Evolutionary conservation across 1,139 yeast genomes (phyloP).

Genomic region (Blastobotrys buckinghamii): DNA sequence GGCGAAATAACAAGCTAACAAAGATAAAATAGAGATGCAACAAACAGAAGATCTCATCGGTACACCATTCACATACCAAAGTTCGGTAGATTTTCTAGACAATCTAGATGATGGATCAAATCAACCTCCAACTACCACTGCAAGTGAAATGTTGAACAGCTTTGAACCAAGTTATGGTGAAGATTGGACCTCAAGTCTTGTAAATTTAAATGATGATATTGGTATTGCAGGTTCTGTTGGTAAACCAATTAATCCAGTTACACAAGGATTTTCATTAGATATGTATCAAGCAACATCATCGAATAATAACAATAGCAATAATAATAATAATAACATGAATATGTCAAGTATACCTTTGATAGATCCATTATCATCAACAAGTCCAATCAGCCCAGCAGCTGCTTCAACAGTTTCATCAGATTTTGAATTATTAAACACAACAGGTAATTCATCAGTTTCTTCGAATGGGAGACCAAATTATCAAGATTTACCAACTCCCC

Average conservation of each 20-base stretch:
- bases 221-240: neutral
- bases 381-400: slow-evolving; percentile 4
- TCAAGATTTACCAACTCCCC: slow-evolving; percentile 10
- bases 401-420: slow-evolving; percentile 1
- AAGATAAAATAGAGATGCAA: neutral
- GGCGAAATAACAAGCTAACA: too few relatives aligned
- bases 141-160: neutral
- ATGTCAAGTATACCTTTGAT: neutral
- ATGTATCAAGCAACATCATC: neutral
- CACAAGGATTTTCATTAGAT: slow-evolving; percentile 4
- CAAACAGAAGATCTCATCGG: slow-evolving; percentile 6
- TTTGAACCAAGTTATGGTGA: slow-evolving; percentile 3
- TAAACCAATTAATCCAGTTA: neutral
- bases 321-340: neutral
- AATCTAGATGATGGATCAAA: slow-evolving; percentile 4
- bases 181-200: slow-evolving; percentile 6
- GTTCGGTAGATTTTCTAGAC: slow-evolving; percentile 6
- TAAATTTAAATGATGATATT: slow-evolving; percentile 5
- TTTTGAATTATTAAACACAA: neutral
- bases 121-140: too few relatives aligned
- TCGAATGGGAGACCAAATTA: neutral
- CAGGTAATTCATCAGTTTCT: neutral
- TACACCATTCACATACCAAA: slow-evolving; percentile 6
- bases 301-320: neutral
- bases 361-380: neutral